A percentile compares a stretch with the other conserved stretches of the same genome.
These are phyloP conservation scores for Vararia minispora DNA, from an alignment of 768 basidiomycete species.

Conservation along the genomic window DNA sequence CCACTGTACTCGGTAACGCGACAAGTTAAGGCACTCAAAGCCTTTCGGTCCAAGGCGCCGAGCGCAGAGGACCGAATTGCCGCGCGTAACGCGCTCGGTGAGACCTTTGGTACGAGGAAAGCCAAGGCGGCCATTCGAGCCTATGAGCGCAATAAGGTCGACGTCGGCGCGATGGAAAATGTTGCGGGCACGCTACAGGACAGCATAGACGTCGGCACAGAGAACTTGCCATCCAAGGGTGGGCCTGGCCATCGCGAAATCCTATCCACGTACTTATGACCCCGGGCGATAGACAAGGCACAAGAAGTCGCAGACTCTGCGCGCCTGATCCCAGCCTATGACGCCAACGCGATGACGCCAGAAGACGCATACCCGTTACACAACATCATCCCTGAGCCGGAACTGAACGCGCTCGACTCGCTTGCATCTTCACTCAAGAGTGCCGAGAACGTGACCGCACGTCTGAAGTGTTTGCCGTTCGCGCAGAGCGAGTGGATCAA, in stretches of 20 bases:
- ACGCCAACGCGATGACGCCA: constrained; percentile 52
- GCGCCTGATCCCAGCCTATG: constrained; percentile 69
- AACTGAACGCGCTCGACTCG: constrained; percentile 56
- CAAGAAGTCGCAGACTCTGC: constrained; percentile 50
- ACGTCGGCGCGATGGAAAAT: constrained; percentile 78
- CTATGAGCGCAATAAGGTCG: constrained; percentile 82
- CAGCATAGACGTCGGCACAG: constrained; percentile 65
- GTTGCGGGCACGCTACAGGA: constrained; percentile 77
- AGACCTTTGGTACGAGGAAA: constrained; percentile 93
- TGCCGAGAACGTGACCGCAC: constrained; percentile 35
- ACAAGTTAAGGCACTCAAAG: constrained; percentile 78
- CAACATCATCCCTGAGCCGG: constrained; percentile 67
- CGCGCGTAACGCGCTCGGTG: constrained; percentile 71
- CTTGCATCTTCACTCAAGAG: constrained; percentile 42
- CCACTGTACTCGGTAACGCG: constrained; percentile 62
- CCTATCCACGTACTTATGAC: not conserved
- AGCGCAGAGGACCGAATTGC: constrained; percentile 45
- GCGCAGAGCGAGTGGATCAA: constrained; percentile 61
- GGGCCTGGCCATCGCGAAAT: constrained; percentile 14
- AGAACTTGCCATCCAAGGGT: constrained; percentile 62
- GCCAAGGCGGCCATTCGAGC: constrained; percentile 79
- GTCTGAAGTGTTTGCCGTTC: constrained; percentile 48
- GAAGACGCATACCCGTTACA: constrained; percentile 67
- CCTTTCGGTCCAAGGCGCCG: constrained; percentile 36
- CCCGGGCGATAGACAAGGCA: constrained; percentile 43